Evolutionary conservation across 352 stramenopile species (phyloP).

Genomic region (Poterioochromonas sp.): DNA sequence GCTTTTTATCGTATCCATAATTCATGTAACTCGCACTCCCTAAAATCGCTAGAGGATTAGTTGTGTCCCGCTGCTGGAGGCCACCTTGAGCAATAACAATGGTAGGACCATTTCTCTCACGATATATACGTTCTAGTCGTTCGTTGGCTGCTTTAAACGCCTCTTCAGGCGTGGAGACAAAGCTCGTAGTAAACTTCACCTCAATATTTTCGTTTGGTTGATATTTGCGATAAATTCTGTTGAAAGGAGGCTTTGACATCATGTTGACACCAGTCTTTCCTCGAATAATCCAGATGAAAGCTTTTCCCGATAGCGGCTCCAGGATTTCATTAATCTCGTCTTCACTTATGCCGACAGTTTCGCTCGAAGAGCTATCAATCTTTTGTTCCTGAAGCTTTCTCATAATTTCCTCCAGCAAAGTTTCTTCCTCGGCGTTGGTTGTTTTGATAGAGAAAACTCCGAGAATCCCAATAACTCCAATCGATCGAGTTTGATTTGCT

Average conservation of each 20-base stretch:
- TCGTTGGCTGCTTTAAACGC: slow-evolving; percentile 74
- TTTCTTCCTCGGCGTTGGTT: slow-evolving; percentile 38
- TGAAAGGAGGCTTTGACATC: background rate
- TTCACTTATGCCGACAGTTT: slow-evolving; percentile 20
- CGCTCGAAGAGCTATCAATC: background rate
- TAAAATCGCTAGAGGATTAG: background rate
- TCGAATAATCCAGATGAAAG: slow-evolving; percentile 20
- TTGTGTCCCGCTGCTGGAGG: background rate
- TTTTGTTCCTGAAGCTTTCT: background rate
- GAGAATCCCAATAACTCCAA: slow-evolving; percentile 49
- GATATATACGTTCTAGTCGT: slow-evolving; percentile 62
- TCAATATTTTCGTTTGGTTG: background rate
- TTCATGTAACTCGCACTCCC: slow-evolving; percentile 56
- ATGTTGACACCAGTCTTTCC: background rate
- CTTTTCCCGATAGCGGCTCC: slow-evolving; percentile 43
- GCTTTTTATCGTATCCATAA: slow-evolving; percentile 45
- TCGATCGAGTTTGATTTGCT: background rate
- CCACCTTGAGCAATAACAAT: slow-evolving; percentile 66
- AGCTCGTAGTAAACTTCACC: slow-evolving; percentile 39
- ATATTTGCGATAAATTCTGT: slow-evolving; percentile 18
- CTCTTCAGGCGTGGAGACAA: slow-evolving; percentile 63
- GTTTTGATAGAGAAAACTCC: slow-evolving; percentile 49
- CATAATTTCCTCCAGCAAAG: slow-evolving; percentile 17
- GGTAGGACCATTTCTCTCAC: slow-evolving; percentile 69
- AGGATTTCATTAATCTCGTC: background rate